Conservation (phyloP, 768 basidiomycete species). For the Lentinula guzmanii region DNA sequence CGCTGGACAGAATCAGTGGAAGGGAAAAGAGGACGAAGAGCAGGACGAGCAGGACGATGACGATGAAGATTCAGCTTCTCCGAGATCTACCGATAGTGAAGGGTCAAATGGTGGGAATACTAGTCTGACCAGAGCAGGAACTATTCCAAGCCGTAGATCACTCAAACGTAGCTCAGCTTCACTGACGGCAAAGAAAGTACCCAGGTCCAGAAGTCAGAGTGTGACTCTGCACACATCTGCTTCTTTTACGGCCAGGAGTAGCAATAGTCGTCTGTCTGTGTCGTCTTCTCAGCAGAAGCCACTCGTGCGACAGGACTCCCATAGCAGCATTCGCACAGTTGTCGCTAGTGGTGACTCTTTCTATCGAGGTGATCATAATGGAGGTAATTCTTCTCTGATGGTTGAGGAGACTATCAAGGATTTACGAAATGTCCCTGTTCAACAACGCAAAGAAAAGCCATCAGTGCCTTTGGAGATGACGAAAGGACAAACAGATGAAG, state of each 20-base stretch:
- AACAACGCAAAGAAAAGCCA: conserved; percentile 23
- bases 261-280: conserved; percentile 39
- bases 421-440: conserved; percentile 13
- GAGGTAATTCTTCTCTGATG: conserved; percentile 11
- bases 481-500: conserved; percentile 16
- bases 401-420: conserved; percentile 23
- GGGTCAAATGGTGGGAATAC: conserved; percentile 22
- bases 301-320: conserved; percentile 45
- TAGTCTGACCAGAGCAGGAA: not conserved
- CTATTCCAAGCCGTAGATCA: conserved; percentile 23
- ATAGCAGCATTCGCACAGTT: conserved; percentile 69
- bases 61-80: conserved; percentile 57
- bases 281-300: conserved; percentile 13
- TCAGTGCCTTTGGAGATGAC: conserved; percentile 22
- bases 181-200: conserved; percentile 21
- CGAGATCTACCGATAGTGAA: conserved; percentile 62
- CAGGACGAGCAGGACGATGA: conserved; percentile 26
- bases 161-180: conserved; percentile 25
- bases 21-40: conserved; percentile 37
- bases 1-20: conserved; percentile 49
- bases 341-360: conserved; percentile 44
- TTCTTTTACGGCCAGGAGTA: conserved; percentile 21
- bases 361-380: conserved; percentile 23
- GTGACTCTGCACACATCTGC: conserved; percentile 39
- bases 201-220: conserved; percentile 50